A percentile compares a stretch with the other conserved stretches of the same genome.
Evolutionary conservation across 176 grass and related monocot species (phyloP).

Genomic region (Cymbopogon citratus): DNA sequence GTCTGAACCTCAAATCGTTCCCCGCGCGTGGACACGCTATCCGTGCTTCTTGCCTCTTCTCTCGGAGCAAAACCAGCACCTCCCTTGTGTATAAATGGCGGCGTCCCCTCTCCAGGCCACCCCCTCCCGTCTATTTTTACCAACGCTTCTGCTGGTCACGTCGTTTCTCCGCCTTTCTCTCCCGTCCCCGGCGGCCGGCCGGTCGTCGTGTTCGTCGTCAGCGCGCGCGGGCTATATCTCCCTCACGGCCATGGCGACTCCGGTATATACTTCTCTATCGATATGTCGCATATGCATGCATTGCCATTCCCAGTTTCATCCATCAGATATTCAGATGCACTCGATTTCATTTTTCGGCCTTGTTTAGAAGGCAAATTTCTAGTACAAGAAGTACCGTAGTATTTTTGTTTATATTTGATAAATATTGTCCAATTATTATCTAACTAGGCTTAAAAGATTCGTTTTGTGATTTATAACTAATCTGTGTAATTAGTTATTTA

Average conservation of each 20-base stretch:
- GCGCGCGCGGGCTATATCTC: not conserved
- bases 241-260: conserved; percentile 21
- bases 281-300: too few species aligned
- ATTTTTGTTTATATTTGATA: too few species aligned
- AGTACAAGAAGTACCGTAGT: too few species aligned
- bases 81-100: not conserved
- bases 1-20: not conserved
- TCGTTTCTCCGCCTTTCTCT: not conserved
- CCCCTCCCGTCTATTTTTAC: conserved; percentile 13
- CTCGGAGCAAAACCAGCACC: not conserved
- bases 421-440: too few species aligned
- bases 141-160: not conserved
- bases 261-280: not conserved
- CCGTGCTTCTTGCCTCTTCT: not conserved
- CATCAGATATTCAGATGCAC: too few species aligned
- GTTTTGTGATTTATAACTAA: too few species aligned
- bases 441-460: too few species aligned
- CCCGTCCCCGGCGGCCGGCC: conserved; percentile 23
- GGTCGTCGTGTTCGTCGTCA: not conserved
- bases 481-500: too few species aligned
- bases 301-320: too few species aligned
- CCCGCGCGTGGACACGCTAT: not conserved
- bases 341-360: too few species aligned
- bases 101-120: not conserved
- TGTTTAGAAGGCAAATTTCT: too few species aligned